phyloP scores from a whole-genome alignment of 306 rosid genomes.

The Crotalaria pallida region DNA sequence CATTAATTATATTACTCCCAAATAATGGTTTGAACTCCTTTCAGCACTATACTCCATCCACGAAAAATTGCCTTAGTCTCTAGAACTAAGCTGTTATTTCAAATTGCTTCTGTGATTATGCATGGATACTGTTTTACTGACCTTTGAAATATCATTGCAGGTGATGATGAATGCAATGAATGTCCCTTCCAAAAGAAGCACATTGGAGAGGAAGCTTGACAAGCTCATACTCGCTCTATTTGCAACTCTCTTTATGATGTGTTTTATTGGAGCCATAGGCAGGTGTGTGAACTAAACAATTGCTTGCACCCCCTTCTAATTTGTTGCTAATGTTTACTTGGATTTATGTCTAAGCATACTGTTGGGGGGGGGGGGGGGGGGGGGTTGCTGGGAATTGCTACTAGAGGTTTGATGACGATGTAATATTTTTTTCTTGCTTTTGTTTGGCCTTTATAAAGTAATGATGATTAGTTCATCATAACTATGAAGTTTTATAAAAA shows the following conservation, averaged over 20 bases:
- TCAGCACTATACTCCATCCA: no score
- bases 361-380: conserved; percentile 3
- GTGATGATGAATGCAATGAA: conserved; percentile 99
- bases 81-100: not conserved
- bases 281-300: conserved; percentile 46
- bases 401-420: not conserved
- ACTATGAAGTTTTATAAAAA: not conserved
- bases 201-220: conserved; percentile 95
- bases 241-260: conserved; percentile 67
- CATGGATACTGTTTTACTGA: conserved; percentile 15
- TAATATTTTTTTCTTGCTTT: not conserved
- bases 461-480: not conserved
- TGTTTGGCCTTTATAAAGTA: not conserved
- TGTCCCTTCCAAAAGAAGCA: conserved; percentile 98
- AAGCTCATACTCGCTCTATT: conserved; percentile 81
- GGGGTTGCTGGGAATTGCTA: no score
- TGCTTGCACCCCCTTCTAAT: not conserved
- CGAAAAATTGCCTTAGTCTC: no score
- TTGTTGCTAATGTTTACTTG: not conserved
- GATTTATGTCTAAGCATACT: conserved; percentile 1
- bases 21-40: no score
- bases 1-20: no score
- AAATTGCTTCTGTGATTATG: conserved; percentile 8
- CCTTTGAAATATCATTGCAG: conserved; percentile 42
- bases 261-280: conserved; percentile 84